Conservation (phyloP, 768 basidiomycete species). For the Tephrocybe sp. region DNA sequence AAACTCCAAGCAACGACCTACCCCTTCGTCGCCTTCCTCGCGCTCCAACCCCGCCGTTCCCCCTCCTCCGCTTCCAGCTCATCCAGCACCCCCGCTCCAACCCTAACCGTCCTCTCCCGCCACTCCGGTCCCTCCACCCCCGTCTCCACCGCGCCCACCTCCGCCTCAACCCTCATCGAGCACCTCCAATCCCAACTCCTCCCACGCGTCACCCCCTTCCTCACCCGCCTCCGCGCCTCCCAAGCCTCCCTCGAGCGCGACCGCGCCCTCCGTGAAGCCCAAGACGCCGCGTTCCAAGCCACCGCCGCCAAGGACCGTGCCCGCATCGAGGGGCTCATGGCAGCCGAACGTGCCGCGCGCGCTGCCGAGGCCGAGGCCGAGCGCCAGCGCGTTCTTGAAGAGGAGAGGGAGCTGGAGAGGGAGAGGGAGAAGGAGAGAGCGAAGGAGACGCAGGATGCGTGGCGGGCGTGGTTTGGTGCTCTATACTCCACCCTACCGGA, state of each 20-base stretch:
- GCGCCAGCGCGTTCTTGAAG: conserved; percentile 29
- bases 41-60: conserved; percentile 73
- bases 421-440: conserved; percentile 53
- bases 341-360: conserved; percentile 31
- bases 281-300: conserved; percentile 77
- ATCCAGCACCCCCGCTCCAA: conserved; percentile 34
- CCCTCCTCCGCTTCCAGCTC: conserved; percentile 33
- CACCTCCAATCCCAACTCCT: conserved; percentile 74
- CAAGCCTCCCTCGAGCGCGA: conserved; percentile 3
- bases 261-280: conserved; percentile 54
- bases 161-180: conserved; percentile 57
- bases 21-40: conserved; percentile 90
- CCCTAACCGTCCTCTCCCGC: conserved; percentile 81
- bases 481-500: conserved; percentile 8
- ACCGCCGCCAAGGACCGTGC: conserved; percentile 67
- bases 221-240: conserved; percentile 45
- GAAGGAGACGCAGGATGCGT: neutral
- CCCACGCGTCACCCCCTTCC: conserved; percentile 78
- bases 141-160: conserved; percentile 51
- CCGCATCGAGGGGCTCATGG: conserved; percentile 57
- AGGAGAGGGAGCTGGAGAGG: conserved; percentile 37
- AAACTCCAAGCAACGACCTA: conserved; percentile 88
- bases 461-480: conserved; percentile 21
- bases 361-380: conserved; percentile 16
- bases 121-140: conserved; percentile 65